Conservation (phyloP, 192 early-diverging fungal species). For the Pilaira anomala region DNA sequence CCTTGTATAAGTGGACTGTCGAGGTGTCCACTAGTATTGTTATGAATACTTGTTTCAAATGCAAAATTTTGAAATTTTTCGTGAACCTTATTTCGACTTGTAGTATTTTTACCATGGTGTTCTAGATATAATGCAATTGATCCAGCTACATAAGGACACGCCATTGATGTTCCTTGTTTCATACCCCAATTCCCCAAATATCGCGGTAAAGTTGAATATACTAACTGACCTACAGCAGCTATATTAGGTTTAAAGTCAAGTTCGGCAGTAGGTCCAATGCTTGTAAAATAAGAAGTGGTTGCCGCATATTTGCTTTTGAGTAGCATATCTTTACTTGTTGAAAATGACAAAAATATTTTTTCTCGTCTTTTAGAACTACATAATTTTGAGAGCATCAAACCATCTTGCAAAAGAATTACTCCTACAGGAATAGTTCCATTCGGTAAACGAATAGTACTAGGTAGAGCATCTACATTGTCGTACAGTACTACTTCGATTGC, state of each 20-base stretch:
- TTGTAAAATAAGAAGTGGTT: slow-evolving; percentile 67
- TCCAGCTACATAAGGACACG: slow-evolving; percentile 54
- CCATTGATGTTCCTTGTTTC: slow-evolving; percentile 51
- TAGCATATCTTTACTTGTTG: slow-evolving; percentile 43
- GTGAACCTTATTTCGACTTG: slow-evolving; percentile 22
- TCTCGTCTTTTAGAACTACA: slow-evolving; percentile 28
- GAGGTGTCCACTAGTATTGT: background rate
- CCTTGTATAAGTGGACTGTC: slow-evolving; percentile 43
- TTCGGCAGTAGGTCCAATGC: slow-evolving; percentile 67
- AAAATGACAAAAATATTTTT: slow-evolving; percentile 37
- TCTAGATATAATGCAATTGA: slow-evolving; percentile 45
- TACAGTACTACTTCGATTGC: slow-evolving; percentile 63
- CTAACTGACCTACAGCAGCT: slow-evolving; percentile 43
- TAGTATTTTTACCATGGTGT: slow-evolving; percentile 14
- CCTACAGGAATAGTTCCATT: background rate
- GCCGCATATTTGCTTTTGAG: slow-evolving; percentile 48
- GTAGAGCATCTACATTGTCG: slow-evolving; percentile 39
- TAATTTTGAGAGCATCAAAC: slow-evolving; percentile 44
- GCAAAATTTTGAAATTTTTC: slow-evolving; percentile 36
- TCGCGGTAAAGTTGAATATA: slow-evolving; percentile 40
- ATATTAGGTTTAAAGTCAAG: slow-evolving; percentile 55
- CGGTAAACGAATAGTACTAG: background rate
- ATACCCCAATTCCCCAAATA: background rate
- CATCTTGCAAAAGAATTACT: slow-evolving; percentile 26
- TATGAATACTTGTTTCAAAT: background rate